Base-by-base conservation (phyloP, 2,329 filamentous ascomycete species). In the Xylariomycetidae sp. region DNA sequence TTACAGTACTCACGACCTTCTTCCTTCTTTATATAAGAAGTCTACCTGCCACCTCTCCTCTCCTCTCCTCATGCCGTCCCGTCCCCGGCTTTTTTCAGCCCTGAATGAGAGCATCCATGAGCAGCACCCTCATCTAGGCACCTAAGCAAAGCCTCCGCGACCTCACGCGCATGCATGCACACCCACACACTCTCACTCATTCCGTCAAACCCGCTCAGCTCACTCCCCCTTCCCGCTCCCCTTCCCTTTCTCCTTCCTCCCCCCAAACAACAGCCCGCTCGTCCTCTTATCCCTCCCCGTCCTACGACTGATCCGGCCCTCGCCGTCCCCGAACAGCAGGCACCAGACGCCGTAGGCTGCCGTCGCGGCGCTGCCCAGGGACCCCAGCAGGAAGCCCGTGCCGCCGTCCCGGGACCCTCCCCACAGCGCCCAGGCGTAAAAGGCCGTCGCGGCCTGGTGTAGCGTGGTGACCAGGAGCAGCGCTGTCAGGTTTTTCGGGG, bases 401-500 rank as follows among this genome's bases (percentile, higher is more conserved):
- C 78, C 70, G 5, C 67, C 65, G n/a, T n/a, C n/a, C n/a, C n/a
- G n/a, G 56, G 63, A 64, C 33, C 64, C 60, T n/a, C 70, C 68
- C 61, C 80, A 86, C 55, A 79, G 73, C 30, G 70, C 69, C 61
- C 89, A 92, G 51, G 75, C 70, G 57, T 85, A 82, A 44, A 80
- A 77, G 13, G 79, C 79, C 4, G 69, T 67, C 0, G 67, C 50
- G 13, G 68, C 62, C 57, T 90, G 85, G 63, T 85, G 85, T 3
- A 77, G 41, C 0, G 76, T 74, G 2, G 83, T 83, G n/a, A n/a
- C n/a, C 11, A 88, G 61, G 25, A 80, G 67, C 14, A 88, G 57
- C 2, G 77, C 78, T 3, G 85, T 82, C 8, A 23, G 8, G 20
- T 8, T n/a, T 8, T 8, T 8, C 8, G 20, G 20, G n/a, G 8